phyloP scores from a whole-genome alignment of 805 yeast species.

The Candida ficus region DNA sequence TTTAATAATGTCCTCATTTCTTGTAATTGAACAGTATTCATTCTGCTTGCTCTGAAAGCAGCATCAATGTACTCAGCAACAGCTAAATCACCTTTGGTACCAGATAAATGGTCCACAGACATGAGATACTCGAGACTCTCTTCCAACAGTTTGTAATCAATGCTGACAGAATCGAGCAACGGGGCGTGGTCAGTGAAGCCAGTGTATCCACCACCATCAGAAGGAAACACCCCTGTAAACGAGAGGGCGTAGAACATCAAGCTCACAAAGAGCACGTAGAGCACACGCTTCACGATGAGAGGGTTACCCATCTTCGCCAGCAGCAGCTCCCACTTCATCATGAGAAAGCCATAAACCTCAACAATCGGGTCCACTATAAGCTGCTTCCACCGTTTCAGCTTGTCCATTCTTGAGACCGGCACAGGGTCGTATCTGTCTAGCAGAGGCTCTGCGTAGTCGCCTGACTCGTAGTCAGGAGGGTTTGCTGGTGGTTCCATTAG shows the following conservation, averaged over 20 bases:
- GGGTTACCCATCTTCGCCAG: conserved; percentile 80
- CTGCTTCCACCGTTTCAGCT: conserved; percentile 7
- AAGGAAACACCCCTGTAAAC: conserved; percentile 49
- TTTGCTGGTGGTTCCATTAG: conserved; percentile 5
- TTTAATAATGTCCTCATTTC: conserved; percentile 55
- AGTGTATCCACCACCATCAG: conserved; percentile 31
- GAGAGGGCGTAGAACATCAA: conserved; percentile 51
- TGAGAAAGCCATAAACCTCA: conserved; percentile 27
- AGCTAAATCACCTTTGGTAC: conserved; percentile 80
- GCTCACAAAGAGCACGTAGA: conserved; percentile 67
- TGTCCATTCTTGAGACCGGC: conserved; percentile 1
- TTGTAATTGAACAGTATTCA: conserved; percentile 45
- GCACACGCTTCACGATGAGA: conserved; percentile 67
- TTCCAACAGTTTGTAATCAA: conserved; percentile 40
- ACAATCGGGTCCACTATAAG: conserved; percentile 45
- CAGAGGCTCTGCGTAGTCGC: not conserved
- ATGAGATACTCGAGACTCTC: conserved; percentile 22
- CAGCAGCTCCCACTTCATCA: conserved; percentile 46
- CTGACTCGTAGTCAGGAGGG: conserved; percentile 4
- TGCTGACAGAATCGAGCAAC: conserved; percentile 45
- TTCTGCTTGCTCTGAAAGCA: conserved; percentile 52
- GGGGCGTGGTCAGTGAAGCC: conserved; percentile 58
- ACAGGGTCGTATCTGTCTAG: conserved; percentile 3
- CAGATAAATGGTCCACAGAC: conserved; percentile 71
- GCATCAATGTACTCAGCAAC: conserved; percentile 61